Conservation (phyloP, 208 protist species). For the Trypanosoma caninum region DNA sequence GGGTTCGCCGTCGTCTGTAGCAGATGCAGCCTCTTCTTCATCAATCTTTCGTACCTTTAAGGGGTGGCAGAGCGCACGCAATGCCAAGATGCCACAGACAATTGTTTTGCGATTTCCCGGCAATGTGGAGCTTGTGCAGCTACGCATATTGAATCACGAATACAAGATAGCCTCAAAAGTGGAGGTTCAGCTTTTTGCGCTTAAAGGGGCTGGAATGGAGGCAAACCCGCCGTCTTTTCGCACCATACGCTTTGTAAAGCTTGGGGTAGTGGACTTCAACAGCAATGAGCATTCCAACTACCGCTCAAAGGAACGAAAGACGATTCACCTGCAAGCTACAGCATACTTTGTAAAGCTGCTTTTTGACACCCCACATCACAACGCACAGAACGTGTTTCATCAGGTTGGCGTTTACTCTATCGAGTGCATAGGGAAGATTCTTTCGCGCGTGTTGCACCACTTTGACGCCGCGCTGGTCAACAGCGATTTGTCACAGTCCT, state of each 20-base stretch:
- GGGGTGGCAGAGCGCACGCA: constrained; percentile 77
- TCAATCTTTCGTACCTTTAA: neutral
- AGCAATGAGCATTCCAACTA: constrained; percentile 75
- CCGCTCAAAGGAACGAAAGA: constrained; percentile 87
- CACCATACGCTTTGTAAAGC: constrained; percentile 62
- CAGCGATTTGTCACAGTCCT: neutral
- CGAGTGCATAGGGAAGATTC: constrained; percentile 54
- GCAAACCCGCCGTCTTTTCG: constrained; percentile 58
- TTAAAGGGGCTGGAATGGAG: constrained; percentile 25
- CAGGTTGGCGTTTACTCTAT: constrained; percentile 88
- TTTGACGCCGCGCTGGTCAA: constrained; percentile 10
- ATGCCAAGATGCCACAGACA: constrained; percentile 72
- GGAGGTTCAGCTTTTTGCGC: constrained; percentile 74
- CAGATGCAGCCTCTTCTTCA: neutral
- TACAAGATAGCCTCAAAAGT: constrained; percentile 83
- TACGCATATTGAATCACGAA: constrained; percentile 84
- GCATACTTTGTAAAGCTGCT: constrained; percentile 89
- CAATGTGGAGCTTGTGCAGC: constrained; percentile 77
- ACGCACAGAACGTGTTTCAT: constrained; percentile 58
- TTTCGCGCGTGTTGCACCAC: constrained; percentile 18
- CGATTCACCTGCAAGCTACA: constrained; percentile 76
- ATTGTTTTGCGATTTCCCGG: constrained; percentile 85
- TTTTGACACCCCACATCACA: constrained; percentile 66
- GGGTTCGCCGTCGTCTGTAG: constrained; percentile 16
- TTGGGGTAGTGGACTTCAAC: constrained; percentile 81